Base-by-base conservation (phyloP, 2,329 filamentous ascomycete species). In the Helminthosporium solani region DNA sequence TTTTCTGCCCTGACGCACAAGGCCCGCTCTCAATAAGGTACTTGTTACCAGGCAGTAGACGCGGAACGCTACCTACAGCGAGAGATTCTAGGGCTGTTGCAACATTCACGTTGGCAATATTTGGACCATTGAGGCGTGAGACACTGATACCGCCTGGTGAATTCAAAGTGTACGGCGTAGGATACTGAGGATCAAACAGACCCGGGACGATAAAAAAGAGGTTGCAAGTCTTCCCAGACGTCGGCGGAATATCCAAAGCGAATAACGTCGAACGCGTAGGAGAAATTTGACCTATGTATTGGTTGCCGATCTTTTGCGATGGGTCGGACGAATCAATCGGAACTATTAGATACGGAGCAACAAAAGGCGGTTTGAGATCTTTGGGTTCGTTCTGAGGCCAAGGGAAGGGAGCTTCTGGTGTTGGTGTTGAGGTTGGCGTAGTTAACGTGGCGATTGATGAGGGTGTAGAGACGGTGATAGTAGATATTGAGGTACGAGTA, bases 131-230 rank as follows among this genome's bases (percentile, higher is more conserved):
- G 7, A 72, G 55, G 28, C 56, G 53, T 21, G 57, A 59, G 18
- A 70, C 58, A 7, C 19, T 46, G 35, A 73, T 58, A n/a, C 64
- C 67, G 8, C 76, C 76, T 2, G 54, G 54, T 6, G 54, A 39
- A 1, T 33, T 46, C 16, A 60, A 37, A 9, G 58, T 58, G 14
- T 71, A 70, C 2, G 60, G 54, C 42, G 71, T 58, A 56, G 76
- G 19, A 37, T 54, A 33, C 70, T 62, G 12, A 55, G 48, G 50
- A 53, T 56, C 18, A 45, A 49, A n/a, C 67, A 73, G 49, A 5
- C 57, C 46, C 0, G 76, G 76, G 49, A 78, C 68, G 30, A 74
- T 58, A 62, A 79, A 77, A 46, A 73, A 62, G n/a, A 78, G 58
- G 4, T 70, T 74, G 66, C 77, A 79, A 25, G 67, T 73, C 49